Conservation (phyloP, 2,329 filamentous ascomycete species). For the Anthostomella pinea region DNA sequence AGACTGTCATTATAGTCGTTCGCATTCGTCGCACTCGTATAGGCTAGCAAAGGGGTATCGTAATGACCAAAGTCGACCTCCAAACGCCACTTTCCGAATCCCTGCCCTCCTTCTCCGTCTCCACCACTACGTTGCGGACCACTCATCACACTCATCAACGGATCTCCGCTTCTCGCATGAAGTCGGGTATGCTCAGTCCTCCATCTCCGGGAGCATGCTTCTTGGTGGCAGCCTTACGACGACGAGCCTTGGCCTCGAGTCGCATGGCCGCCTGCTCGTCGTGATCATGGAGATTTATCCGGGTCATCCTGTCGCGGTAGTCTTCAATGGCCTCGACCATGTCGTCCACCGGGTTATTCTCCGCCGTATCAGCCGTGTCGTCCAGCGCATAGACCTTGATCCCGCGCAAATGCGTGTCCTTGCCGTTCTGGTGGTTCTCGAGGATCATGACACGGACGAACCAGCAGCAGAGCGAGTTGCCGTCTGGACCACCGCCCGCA, state of each 20-base stretch:
- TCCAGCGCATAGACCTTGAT: constrained; percentile 77
- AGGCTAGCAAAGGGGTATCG: not conserved
- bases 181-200: constrained; percentile 35
- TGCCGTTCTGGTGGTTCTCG: constrained; percentile 98
- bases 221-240: constrained; percentile 26
- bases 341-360: constrained; percentile 36
- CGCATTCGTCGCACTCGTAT: not conserved
- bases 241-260: constrained; percentile 30
- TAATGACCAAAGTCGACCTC: not conserved
- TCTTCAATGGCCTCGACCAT: constrained; percentile 32
- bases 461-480: constrained; percentile 78
- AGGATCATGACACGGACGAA: constrained; percentile 86
- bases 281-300: constrained; percentile 29
- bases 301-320: constrained; percentile 25
- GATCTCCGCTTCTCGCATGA: constrained; percentile 42
- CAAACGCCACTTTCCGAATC: constrained; percentile 14
- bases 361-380: constrained; percentile 39
- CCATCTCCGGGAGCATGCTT: constrained; percentile 33
- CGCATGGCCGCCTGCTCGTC: constrained; percentile 32
- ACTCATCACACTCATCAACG: constrained; percentile 24
- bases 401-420: constrained; percentile 94
- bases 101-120: not conserved
- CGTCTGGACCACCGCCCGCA: constrained; percentile 58
- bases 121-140: not conserved
- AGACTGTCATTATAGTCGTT: too few relatives aligned